Conservation (phyloP, 768 basidiomycete genomes). For the Myochromella boudieri region DNA sequence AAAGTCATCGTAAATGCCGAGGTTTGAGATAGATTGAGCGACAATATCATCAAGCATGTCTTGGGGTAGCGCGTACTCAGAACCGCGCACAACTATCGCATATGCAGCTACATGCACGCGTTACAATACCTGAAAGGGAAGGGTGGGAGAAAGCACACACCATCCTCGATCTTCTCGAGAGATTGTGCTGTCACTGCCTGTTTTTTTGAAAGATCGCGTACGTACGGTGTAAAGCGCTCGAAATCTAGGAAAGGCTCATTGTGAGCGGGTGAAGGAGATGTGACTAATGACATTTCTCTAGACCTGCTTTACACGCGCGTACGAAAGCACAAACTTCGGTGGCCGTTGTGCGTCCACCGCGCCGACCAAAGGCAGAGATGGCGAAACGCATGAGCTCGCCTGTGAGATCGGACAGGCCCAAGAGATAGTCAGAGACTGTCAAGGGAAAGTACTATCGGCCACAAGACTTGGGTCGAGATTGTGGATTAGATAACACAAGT, state of each 20-base stretch:
- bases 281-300: slow-evolving; percentile 15
- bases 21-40: slow-evolving; percentile 42
- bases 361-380: slow-evolving; percentile 74
- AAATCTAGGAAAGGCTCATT: slow-evolving; percentile 53
- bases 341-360: slow-evolving; percentile 64
- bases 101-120: slow-evolving; percentile 54
- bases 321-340: slow-evolving; percentile 69
- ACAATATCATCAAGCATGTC: slow-evolving; percentile 74
- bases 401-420: slow-evolving; percentile 91
- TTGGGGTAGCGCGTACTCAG: slow-evolving; percentile 69
- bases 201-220: slow-evolving; percentile 81
- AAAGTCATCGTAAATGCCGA: slow-evolving; percentile 9
- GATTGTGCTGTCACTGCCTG: slow-evolving; percentile 83
- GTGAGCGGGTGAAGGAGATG: slow-evolving; percentile 3
- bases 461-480: slow-evolving; percentile 1
- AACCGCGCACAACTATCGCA: slow-evolving; percentile 67
- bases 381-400: slow-evolving; percentile 97
- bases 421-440: slow-evolving; percentile 80
- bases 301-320: slow-evolving; percentile 70
- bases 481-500: background rate
- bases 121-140: slow-evolving; percentile 5
- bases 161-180: slow-evolving; percentile 93
- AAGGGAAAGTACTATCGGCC: slow-evolving; percentile 68
- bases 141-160: slow-evolving; percentile 35
- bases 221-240: slow-evolving; percentile 69